A percentile compares a stretch with the other conserved stretches of the same genome.
Evolutionary conservation across 2,329 filamentous ascomycete genomes (phyloP).

Genomic region (Trichophyton benhamiae): DNA sequence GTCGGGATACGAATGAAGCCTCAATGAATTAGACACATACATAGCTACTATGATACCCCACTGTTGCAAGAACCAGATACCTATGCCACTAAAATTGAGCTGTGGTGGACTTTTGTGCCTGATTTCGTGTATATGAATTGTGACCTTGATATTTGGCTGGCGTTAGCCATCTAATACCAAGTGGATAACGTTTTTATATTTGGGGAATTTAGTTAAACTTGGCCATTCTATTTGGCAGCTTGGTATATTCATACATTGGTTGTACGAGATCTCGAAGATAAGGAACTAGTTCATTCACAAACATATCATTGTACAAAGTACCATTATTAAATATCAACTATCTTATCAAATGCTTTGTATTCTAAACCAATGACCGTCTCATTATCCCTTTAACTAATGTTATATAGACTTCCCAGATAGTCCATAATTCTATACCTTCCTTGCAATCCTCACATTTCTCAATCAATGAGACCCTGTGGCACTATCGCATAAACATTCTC

Average conservation of each 20-base stretch:
- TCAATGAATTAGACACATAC: no score
- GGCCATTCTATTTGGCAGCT: not conserved
- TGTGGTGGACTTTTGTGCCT: no score
- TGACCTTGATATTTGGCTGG: no score
- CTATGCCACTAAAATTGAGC: no score
- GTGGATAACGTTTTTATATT: no score
- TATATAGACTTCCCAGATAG: not conserved
- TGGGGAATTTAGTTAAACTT: not conserved
- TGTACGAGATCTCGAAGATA: not conserved
- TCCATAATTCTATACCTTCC: not conserved
- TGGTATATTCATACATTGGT: not conserved
- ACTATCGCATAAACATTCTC: not conserved
- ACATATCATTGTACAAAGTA: not conserved
- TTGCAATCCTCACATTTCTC: not conserved
- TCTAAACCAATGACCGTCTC: not conserved
- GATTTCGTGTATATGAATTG: no score
- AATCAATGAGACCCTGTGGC: not conserved
- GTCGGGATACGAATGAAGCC: no score
- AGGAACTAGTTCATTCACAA: not conserved
- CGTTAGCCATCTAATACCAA: no score
- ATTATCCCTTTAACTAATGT: not conserved
- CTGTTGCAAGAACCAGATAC: no score
- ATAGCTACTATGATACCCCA: no score
- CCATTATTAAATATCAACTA: not conserved
- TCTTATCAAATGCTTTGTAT: not conserved